These are phyloP conservation scores for Apiotrichum gracile DNA, from an alignment of 1,284 basidiomycete species.

Conservation along the genomic window DNA sequence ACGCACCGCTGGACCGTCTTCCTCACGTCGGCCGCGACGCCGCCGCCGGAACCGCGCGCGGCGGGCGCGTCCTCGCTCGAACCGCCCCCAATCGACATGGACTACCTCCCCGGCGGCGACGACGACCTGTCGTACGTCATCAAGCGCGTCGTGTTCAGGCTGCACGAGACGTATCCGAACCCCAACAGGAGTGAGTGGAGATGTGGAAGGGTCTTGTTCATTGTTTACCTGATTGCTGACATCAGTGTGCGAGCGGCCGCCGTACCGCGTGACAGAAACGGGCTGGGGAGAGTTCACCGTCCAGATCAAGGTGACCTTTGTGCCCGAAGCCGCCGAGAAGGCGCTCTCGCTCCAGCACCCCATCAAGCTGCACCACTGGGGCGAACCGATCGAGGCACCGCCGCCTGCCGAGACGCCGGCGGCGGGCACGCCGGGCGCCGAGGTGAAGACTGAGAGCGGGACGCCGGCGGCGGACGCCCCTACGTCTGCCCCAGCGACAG, in stretches of 20 bases:
- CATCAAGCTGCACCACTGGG: slow-evolving; percentile 95
- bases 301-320: slow-evolving; percentile 85
- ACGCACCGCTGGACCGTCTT: slow-evolving; percentile 98
- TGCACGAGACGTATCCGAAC: slow-evolving; percentile 94
- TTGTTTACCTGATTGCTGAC: not conserved
- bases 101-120: slow-evolving; percentile 59
- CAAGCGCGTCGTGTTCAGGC: slow-evolving; percentile 92
- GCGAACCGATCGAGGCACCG: slow-evolving; percentile 42
- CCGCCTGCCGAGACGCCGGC: slow-evolving; percentile 57
- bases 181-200: slow-evolving; percentile 81
- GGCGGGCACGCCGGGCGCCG: not conserved
- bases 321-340: slow-evolving; percentile 89
- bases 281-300: slow-evolving; percentile 99
- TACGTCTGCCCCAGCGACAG: slow-evolving; percentile 3
- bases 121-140: slow-evolving; percentile 85
- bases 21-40: slow-evolving; percentile 58
- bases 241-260: slow-evolving; percentile 81
- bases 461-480: not conserved
- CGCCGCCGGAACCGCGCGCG: slow-evolving; percentile 50
- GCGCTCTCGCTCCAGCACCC: slow-evolving; percentile 80
- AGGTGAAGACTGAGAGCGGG: slow-evolving; percentile 2
- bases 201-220: no score
- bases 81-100: slow-evolving; percentile 28
- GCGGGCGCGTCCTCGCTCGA: slow-evolving; percentile 49
- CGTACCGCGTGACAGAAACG: slow-evolving; percentile 92